Evolutionary conservation across 2,329 filamentous ascomycete species (phyloP), one percentile per base, ranked within the genome.

Genomic region (Fusarium avenaceum): DNA sequence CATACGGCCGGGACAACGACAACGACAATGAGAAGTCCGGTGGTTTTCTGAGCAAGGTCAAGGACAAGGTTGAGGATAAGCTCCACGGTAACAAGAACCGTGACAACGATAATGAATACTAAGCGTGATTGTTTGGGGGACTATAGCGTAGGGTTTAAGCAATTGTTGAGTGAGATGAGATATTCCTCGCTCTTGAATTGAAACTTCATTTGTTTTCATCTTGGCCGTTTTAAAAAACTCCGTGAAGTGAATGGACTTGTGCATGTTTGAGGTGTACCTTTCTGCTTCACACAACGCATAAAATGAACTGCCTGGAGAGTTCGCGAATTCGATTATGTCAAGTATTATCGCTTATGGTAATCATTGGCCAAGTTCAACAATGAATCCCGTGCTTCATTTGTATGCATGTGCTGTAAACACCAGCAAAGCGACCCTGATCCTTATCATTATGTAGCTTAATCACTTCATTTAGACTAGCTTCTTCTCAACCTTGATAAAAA

Each of bases 401-500:
- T 38, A n/a, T 22, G 10, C 45, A 61, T 30, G 53, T 46, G 57
- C 22, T 7, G 11, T 43, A 20, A 7, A 35, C 8, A 54, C 4
- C 17, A 38, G 35, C 8, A 38, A 10, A 38, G 19, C 5, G 17
- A 19, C 8, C 7, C 17, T 6, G 3, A 38, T 19, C 14, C 14
- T 35, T 9, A n/a, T n/a, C 17, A n/a, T 57, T 32, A 57, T 51
- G 14, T n/a, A 20, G 30, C 22, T 38, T 24, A 49, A 70, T 26
- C 64, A n/a, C 56, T 64, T 14, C 35, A 33, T 4, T n/a, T 71
- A 72, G 30, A 51, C 46, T 46, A 84, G 68, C 69, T 75, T 81
- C 80, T 94, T 96, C 51, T 84, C 85, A 51, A 97, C 85, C 77
- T 89, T 89, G 30, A 97, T 87, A 61, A 98, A 79, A 50, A 98